Evolutionary conservation across 1,284 basidiomycete species (phyloP).

Genomic region (Ustilago nuda): DNA sequence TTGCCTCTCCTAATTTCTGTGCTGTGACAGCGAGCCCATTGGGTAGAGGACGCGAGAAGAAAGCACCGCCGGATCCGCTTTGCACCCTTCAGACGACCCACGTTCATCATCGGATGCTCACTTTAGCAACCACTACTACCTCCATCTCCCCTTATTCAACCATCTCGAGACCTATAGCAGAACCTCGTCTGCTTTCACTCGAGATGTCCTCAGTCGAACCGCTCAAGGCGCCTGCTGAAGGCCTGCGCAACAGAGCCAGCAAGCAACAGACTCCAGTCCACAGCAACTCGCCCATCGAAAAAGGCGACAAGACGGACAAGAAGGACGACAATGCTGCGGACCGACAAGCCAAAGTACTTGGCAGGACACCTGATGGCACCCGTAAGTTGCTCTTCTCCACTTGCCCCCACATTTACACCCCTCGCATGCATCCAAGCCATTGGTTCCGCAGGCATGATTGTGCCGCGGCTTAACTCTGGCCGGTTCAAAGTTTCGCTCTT

Average conservation of each 20-base stretch:
- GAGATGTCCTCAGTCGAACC: conserved; percentile 25
- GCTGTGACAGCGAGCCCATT: background rate
- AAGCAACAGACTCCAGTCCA: conserved; percentile 2
- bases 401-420: conserved; percentile 20
- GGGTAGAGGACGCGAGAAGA: background rate
- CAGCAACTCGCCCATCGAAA: conserved; percentile 10
- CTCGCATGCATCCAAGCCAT: conserved; percentile 9
- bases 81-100: background rate
- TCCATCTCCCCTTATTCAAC: conserved; percentile 1
- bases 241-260: conserved; percentile 41
- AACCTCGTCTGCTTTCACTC: background rate
- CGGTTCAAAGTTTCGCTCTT: conserved; percentile 7
- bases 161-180: conserved; percentile 1
- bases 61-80: background rate
- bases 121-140: conserved; percentile 3
- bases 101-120: background rate
- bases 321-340: conserved; percentile 13
- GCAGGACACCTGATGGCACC: conserved; percentile 50
- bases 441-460: conserved; percentile 3
- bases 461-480: conserved; percentile 45
- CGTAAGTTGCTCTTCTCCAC: conserved; percentile 23
- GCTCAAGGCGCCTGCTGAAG: conserved; percentile 21
- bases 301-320: conserved; percentile 4
- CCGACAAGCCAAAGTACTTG: conserved; percentile 34
- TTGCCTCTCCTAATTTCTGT: background rate